phyloP scores from a whole-genome alignment of 176 grass and related monocot genomes.

The Cenchrus purpureus region DNA sequence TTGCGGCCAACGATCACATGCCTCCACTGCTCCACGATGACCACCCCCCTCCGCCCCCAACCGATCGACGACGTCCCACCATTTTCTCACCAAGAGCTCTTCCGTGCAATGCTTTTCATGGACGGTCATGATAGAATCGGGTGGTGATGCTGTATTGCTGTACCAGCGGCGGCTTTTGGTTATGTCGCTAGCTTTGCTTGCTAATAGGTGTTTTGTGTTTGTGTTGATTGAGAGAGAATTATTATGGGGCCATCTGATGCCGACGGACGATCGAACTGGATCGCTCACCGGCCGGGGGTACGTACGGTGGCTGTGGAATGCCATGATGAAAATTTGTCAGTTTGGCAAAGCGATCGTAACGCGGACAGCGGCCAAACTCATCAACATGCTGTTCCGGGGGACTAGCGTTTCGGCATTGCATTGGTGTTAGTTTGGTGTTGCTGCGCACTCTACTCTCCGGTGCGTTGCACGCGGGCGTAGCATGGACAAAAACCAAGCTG shows the following conservation, averaged over 20 bases:
- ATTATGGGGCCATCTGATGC: neutral
- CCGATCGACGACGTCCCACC: constrained; percentile 19
- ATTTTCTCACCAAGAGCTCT: neutral
- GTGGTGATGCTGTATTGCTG: neutral
- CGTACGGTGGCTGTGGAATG: neutral
- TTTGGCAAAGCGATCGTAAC: neutral
- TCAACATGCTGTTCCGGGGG: neutral
- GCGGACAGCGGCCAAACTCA: neutral
- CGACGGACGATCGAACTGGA: constrained; percentile 29
- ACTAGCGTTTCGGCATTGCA: neutral
- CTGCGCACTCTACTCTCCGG: neutral
- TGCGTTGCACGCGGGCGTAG: constrained; percentile 13
- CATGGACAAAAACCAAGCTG: neutral
- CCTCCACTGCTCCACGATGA: constrained; percentile 1
- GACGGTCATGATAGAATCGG: neutral
- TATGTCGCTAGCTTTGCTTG: neutral
- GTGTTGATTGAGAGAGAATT: constrained; percentile 1
- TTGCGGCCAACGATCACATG: constrained; percentile 41
- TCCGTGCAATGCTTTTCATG: neutral
- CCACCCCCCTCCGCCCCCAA: neutral
- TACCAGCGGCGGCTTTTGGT: neutral
- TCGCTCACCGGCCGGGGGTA: constrained; percentile 33
- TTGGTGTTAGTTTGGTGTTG: neutral
- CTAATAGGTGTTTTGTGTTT: neutral
- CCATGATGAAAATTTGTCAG: constrained; percentile 27